Evolutionary conservation across 176 grass and related monocot species (phyloP).

Genomic region (Oryza nivara): DNA sequence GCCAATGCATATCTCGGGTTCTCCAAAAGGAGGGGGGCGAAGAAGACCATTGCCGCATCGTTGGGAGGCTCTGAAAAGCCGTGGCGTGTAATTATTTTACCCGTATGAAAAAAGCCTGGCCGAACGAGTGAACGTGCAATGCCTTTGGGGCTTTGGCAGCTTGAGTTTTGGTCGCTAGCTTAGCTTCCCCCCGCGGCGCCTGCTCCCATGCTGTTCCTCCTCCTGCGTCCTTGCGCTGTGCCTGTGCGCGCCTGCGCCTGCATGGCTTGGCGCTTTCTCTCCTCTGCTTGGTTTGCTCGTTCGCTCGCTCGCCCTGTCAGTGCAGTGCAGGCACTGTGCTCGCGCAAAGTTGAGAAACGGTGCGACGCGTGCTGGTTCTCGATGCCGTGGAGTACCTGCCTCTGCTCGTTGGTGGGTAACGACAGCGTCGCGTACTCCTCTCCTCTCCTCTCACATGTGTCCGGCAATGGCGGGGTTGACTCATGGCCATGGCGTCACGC

Average conservation of each 20-base stretch:
- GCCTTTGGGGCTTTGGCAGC: conserved; percentile 22
- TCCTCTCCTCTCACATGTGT: background rate
- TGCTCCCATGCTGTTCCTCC: background rate
- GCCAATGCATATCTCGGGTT: conserved; percentile 21
- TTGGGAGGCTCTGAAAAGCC: conserved; percentile 24
- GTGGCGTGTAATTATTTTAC: conserved; percentile 25
- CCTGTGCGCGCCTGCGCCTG: background rate
- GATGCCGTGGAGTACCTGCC: conserved; percentile 1
- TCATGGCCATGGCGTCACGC: background rate
- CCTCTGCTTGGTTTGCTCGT: conserved; percentile 7
- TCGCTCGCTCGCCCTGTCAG: conserved; percentile 15
- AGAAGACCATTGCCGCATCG: background rate
- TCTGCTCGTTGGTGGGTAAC: background rate
- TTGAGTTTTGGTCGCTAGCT: background rate
- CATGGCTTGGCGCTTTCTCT: conserved; percentile 24
- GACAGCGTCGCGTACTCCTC: background rate
- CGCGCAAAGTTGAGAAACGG: background rate
- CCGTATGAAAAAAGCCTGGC: conserved; percentile 26
- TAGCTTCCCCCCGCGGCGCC: background rate
- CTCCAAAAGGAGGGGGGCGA: conserved; percentile 22
- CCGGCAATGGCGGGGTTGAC: background rate
- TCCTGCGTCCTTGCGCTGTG: background rate
- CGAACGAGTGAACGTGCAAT: conserved; percentile 33
- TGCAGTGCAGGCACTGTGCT: background rate
- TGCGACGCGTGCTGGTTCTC: background rate